phyloP scores from a whole-genome alignment of 2,329 filamentous ascomycete genomes.

The Aspergillus awamori region DNA sequence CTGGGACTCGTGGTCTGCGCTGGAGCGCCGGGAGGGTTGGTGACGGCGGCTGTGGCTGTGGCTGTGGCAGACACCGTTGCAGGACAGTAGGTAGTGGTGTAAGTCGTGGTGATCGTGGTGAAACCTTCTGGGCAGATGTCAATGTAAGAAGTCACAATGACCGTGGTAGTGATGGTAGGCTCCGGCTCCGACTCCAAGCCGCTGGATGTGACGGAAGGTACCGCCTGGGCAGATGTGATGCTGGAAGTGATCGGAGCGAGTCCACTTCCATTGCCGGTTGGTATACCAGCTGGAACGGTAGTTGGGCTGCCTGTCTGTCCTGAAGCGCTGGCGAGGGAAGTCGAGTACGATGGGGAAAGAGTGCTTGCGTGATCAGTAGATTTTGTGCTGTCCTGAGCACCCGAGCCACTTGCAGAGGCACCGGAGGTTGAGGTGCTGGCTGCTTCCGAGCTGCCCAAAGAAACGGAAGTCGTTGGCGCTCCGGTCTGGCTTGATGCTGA shows the following conservation, averaged over 20 bases:
- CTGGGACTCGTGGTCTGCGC: not conserved
- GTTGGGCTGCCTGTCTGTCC: not conserved
- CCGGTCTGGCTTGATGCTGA: not conserved
- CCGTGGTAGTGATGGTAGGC: conserved; percentile 36
- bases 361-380: not conserved
- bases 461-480: not conserved
- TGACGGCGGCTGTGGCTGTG: conserved; percentile 26
- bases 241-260: not conserved
- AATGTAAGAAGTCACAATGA: conserved; percentile 45
- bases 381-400: not conserved
- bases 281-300: not conserved
- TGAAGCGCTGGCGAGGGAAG: not conserved
- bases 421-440: not conserved
- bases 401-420: not conserved
- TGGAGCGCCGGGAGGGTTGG: conserved; percentile 20
- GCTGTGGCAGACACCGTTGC: conserved; percentile 33
- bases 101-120: conserved; percentile 44
- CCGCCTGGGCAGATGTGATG: not conserved
- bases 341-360: not conserved
- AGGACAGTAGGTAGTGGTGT: conserved; percentile 43
- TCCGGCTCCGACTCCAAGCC: conserved; percentile 16
- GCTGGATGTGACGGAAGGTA: not conserved
- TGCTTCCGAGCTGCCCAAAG: not conserved
- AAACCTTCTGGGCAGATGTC: conserved; percentile 49
- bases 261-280: not conserved